Percentiles rank a stretch among this genome's conserved stretches.
Conservation (phyloP, 148 eudicot genomes). For the Persicaria maculosa region DNA sequence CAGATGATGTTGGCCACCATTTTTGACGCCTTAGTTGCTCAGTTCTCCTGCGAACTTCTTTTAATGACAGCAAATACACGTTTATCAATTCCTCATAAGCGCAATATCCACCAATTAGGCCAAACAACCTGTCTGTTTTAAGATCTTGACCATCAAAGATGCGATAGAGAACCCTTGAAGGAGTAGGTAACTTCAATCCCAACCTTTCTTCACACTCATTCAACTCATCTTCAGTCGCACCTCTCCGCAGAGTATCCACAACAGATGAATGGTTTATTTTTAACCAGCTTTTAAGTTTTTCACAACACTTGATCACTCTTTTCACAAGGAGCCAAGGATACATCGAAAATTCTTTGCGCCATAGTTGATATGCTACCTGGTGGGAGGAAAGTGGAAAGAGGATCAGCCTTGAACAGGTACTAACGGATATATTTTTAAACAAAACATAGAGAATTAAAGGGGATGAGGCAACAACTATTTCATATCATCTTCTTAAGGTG, state of each 20-base stretch:
- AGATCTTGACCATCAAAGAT: constrained; percentile 78
- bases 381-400: background rate
- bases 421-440: background rate
- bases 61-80: constrained; percentile 56
- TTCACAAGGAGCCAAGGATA: constrained; percentile 82
- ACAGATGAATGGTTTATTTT: constrained; percentile 52
- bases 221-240: constrained; percentile 73
- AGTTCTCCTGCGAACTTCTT: constrained; percentile 28
- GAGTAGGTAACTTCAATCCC: constrained; percentile 65
- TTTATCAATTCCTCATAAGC: constrained; percentile 47
- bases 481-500: background rate
- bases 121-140: constrained; percentile 26
- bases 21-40: constrained; percentile 18
- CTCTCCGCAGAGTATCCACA: constrained; percentile 50
- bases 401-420: background rate
- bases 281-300: constrained; percentile 54
- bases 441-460: background rate
- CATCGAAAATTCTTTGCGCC: constrained; percentile 66
- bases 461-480: background rate
- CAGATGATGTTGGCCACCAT: constrained; percentile 28
- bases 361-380: constrained; percentile 68
- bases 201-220: constrained; percentile 46
- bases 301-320: constrained; percentile 69
- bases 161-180: constrained; percentile 73
- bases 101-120: constrained; percentile 88